Base-by-base conservation (phyloP, 169 alveolate species). In the Babesia microti region DNA sequence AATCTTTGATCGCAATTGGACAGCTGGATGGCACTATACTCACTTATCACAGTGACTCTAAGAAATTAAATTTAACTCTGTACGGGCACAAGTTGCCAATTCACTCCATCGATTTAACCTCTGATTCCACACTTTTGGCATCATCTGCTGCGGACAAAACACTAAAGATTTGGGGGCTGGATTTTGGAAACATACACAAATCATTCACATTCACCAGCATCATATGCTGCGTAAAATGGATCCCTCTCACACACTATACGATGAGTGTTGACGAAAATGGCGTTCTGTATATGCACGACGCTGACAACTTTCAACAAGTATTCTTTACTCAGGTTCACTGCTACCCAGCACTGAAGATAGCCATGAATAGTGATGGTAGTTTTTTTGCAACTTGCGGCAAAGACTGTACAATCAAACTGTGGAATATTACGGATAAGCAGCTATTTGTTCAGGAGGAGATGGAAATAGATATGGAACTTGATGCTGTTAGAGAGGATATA, bases 41-140 rank as follows among this genome's bases (percentile, higher is more conserved):
- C 30, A 81, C 81, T 14, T 66, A 70, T 29, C 72, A 84, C 60
- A 42, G 85, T 14, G 92, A 87, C 46, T 68, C 85, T 6, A 37
- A 74, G 49, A 79, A 80, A 58, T 65, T 67, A 29, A 81, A 72
- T 68, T 51, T 84, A 12, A 72, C 88, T 14, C 69, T 87, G 27
- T 87, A 84, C 44, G 94, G 93, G 0, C 94, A 87, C 63, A 79
- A 79, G 37, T 67, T 87, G 39, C 93, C 91, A 6, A 82, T 85
- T 6, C 69, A 83, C 9, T 61, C 87, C 27, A 42, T 86, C 39
- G 88, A 70, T 39, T 59, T 83, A 14, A 59, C 89, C 6, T 67
- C 79, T 9, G 93, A 83, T 49, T 52, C 70, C 28, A 69, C 76
- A 17, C 53, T 84, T 41, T 44, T 87, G 65, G 88, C 89, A 23